Evolutionary conservation across 805 yeast species (phyloP).

Genomic region (Candida arabinofermentans): DNA sequence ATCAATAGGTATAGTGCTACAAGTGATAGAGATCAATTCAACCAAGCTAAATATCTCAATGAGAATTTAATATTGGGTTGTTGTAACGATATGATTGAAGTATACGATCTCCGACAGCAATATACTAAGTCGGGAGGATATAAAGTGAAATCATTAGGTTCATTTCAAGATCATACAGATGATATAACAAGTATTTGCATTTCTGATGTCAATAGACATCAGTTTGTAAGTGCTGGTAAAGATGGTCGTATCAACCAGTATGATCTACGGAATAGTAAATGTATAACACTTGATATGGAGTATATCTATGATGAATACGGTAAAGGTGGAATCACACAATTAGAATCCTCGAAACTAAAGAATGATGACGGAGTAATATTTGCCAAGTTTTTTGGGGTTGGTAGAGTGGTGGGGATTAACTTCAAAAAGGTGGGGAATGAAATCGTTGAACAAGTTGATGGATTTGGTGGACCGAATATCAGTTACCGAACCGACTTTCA

Average conservation of each 20-base stretch:
- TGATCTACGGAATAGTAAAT: constrained; percentile 11
- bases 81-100: constrained; percentile 9
- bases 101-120: constrained; percentile 11
- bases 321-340: constrained; percentile 12
- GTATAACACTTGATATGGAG: constrained; percentile 13
- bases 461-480: not conserved
- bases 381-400: not conserved
- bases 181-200: constrained; percentile 10
- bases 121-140: not conserved
- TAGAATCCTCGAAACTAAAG: not conserved
- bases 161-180: constrained; percentile 10
- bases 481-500: not conserved
- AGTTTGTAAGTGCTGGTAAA: constrained; percentile 16
- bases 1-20: not conserved
- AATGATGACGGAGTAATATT: not conserved
- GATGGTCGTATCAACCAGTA: constrained; percentile 16
- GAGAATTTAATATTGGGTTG: constrained; percentile 11
- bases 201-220: constrained; percentile 1
- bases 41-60: constrained; percentile 7
- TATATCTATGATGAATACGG: constrained; percentile 7
- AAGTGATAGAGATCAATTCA: constrained; percentile 2
- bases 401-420: not conserved
- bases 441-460: not conserved
- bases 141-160: not conserved
- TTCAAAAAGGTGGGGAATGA: not conserved